Percentiles rank a stretch among this genome's conserved stretches.
phyloP scores from a whole-genome alignment of 176 grass and related monocot species.

The Ananas comosus region DNA sequence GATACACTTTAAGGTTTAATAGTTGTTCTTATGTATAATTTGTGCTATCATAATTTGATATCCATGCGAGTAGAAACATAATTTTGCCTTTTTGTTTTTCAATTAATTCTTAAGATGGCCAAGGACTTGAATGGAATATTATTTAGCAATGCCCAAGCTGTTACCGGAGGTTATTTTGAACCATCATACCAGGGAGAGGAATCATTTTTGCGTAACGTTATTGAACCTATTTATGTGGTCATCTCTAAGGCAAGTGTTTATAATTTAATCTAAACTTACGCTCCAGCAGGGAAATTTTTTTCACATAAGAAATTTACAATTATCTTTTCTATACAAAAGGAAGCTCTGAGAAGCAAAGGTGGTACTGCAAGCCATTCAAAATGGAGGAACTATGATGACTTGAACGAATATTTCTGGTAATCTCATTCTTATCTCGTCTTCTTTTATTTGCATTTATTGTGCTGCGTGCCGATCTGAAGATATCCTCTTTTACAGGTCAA shows the following conservation, averaged over 20 bases:
- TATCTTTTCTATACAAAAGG: constrained; percentile 48
- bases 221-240: constrained; percentile 65
- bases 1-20: too few relatives aligned
- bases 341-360: constrained; percentile 46
- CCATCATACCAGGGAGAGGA: constrained; percentile 30
- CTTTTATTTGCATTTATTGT: constrained; percentile 13
- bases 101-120: constrained; percentile 58
- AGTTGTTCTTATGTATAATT: too few relatives aligned
- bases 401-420: constrained; percentile 98
- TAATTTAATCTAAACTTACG: constrained; percentile 9
- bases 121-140: constrained; percentile 41
- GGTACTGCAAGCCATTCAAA: constrained; percentile 77
- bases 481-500: constrained; percentile 53
- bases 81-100: background rate
- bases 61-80: too few relatives aligned
- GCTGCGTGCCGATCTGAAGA: background rate
- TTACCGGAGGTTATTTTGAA: constrained; percentile 15
- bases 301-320: constrained; percentile 3
- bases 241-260: constrained; percentile 55
- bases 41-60: too few relatives aligned
- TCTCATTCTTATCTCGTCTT: constrained; percentile 22
- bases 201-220: constrained; percentile 59
- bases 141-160: constrained; percentile 5
- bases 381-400: constrained; percentile 98
- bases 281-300: background rate